These are phyloP conservation scores for Phascolomyces articulosus DNA, from an alignment of 371 early-diverging fungal genomes.

Conservation along the genomic window DNA sequence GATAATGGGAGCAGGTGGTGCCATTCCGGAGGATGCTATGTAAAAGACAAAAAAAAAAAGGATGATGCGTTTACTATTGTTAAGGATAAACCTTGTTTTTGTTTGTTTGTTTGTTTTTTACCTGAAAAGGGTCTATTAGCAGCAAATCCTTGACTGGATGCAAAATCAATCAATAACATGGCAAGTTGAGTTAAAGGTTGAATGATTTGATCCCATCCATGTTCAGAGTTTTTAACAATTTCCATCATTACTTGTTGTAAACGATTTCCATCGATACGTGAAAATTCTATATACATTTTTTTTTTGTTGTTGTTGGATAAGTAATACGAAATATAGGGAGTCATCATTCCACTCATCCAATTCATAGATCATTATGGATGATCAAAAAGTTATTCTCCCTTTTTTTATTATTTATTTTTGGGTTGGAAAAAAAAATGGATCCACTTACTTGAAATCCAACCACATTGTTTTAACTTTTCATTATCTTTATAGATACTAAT, in stretches of 20 bases:
- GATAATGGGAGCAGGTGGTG: constrained; percentile 12
- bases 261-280: constrained; percentile 11
- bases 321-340: constrained; percentile 8
- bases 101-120: background rate
- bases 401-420: too few relatives aligned
- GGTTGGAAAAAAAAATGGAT: too few relatives aligned
- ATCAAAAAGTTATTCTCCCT: too few relatives aligned
- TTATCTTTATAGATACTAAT: constrained; percentile 51
- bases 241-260: constrained; percentile 24
- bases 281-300: constrained; percentile 23
- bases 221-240: constrained; percentile 49
- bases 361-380: too few relatives aligned
- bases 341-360: background rate
- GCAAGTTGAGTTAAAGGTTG: constrained; percentile 62
- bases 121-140: constrained; percentile 8
- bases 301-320: constrained; percentile 2
- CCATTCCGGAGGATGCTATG: too few relatives aligned
- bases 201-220: constrained; percentile 66
- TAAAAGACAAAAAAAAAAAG: background rate
- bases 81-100: too few relatives aligned
- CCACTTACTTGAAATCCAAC: constrained; percentile 55
- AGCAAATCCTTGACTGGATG: constrained; percentile 29
- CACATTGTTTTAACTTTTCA: constrained; percentile 48
- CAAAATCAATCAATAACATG: constrained; percentile 55
- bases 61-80: too few relatives aligned